These are phyloP conservation scores for Pseudogymnoascus sp. DNA, from an alignment of 2,329 filamentous ascomycete species.

Conservation along the genomic window DNA sequence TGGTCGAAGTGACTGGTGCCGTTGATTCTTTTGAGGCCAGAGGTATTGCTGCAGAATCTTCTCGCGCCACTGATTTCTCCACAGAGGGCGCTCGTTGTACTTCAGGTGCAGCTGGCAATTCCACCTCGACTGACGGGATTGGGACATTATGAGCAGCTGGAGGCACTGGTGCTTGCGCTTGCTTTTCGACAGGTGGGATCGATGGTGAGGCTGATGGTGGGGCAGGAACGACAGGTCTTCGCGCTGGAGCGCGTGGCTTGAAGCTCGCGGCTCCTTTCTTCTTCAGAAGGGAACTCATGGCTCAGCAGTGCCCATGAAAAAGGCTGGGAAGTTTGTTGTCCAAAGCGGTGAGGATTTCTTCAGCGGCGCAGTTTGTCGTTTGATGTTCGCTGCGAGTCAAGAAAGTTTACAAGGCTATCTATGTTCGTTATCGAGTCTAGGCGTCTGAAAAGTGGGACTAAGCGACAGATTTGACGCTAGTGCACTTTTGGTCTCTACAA, in stretches of 20 bases:
- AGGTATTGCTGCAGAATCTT: neutral
- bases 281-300: conserved; percentile 60
- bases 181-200: conserved; percentile 31
- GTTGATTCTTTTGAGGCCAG: neutral
- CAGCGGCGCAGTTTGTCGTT: conserved; percentile 1
- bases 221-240: conserved; percentile 35
- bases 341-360: neutral
- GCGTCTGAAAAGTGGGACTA: conserved; percentile 1
- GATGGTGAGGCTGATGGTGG: conserved; percentile 32
- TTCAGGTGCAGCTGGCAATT: conserved; percentile 21
- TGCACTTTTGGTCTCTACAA: conserved; percentile 2
- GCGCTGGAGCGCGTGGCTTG: conserved; percentile 60
- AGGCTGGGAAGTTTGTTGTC: neutral
- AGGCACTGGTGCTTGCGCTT: conserved; percentile 23
- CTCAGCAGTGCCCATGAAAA: neutral
- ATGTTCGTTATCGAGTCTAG: neutral
- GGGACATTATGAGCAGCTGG: conserved; percentile 9
- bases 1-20: neutral
- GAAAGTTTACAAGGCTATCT: conserved; percentile 4
- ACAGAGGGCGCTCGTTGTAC: conserved; percentile 28
- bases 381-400: neutral
- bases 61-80: neutral
- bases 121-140: neutral
- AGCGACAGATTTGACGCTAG: neutral
- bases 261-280: conserved; percentile 55